Evolutionary conservation across 345 rosid genomes (phyloP), one percentile per base, ranked within the genome.

Genomic region (Eucalyptus cloeziana): DNA sequence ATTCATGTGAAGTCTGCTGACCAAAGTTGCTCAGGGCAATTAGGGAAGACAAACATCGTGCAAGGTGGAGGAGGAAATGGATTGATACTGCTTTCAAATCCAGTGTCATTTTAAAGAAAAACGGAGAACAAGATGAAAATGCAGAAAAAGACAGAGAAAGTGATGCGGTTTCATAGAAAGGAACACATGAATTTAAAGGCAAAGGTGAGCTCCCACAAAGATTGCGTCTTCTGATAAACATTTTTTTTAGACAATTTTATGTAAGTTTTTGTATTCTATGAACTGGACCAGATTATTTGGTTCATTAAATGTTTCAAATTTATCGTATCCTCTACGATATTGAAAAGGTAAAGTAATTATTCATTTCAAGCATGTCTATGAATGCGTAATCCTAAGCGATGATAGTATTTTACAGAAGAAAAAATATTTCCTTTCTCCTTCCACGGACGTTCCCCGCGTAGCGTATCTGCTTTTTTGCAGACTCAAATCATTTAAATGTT

Each of bases 381-480:
- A 22, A 58, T 24, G 64, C 3, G 13, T 58, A 58, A 58, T 7
- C 25, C 64, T 25, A 58, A 58, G 64, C 10, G 14, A 58, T 1
- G 64, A 58, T 10, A 58, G n/a, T 58, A 58, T 58, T 58, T 24
- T 24, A 58, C 64, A 24, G n/a, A n/a, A 58, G 64, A 58, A 4
- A 58, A 58, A 1, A 58, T 58, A 10, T 58, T 58, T 1, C n/a
- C n/a, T 25, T 24, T 58, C 30, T 24, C 30, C 62, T 13, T 24
- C 62, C 27, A 24, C 1, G 11, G 24, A 56, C 27, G 3, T 8
- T 56, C 11, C 62, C 30, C 2, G 1, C 62, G 6, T 56, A 22
- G 62, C 4, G 0, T 56, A 22, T 19, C 1, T 56, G 27, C 11
- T 56, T 56, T 24, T 56, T 13, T 1, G 11, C 1, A 9, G 13